Percentiles rank a stretch among this genome's conserved stretches.
Conservation (phyloP, 306 rosid genomes). For the Castanea mollissima region DNA sequence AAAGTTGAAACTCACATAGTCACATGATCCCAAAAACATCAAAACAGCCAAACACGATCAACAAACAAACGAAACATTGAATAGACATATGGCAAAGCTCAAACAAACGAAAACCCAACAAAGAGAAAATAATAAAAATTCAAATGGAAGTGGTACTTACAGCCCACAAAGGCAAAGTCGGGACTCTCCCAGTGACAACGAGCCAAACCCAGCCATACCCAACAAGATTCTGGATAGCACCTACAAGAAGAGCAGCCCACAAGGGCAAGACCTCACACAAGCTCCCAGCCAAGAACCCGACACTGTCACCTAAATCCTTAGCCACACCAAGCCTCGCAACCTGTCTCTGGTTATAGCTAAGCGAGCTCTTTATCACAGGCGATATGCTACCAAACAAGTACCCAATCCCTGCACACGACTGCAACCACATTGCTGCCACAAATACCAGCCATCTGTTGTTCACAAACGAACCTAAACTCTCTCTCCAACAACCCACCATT, state of each 20-base stretch:
- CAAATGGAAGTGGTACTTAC: conserved; percentile 42
- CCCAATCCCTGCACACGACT: conserved; percentile 89
- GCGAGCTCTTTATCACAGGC: conserved; percentile 64
- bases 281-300: conserved; percentile 75
- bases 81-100: too few relatives aligned
- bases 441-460: conserved; percentile 87
- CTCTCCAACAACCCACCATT: conserved; percentile 39
- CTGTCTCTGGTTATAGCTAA: conserved; percentile 72
- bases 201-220: conserved; percentile 94
- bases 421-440: conserved; percentile 94
- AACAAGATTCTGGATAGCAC: conserved; percentile 57
- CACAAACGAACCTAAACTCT: conserved; percentile 40
- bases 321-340: conserved; percentile 75
- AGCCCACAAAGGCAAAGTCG: conserved; percentile 73
- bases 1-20: not conserved
- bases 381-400: conserved; percentile 90
- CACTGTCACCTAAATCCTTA: conserved; percentile 83
- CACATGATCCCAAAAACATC: too few relatives aligned
- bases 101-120: too few relatives aligned
- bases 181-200: conserved; percentile 54
- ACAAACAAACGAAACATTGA: not conserved
- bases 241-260: conserved; percentile 72
- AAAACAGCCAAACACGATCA: not conserved
- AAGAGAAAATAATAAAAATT: not conserved
- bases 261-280: conserved; percentile 73